These are phyloP conservation scores for Lasiosphaeria miniovina DNA, from an alignment of 495 filamentous ascomycete species.

Conservation along the genomic window DNA sequence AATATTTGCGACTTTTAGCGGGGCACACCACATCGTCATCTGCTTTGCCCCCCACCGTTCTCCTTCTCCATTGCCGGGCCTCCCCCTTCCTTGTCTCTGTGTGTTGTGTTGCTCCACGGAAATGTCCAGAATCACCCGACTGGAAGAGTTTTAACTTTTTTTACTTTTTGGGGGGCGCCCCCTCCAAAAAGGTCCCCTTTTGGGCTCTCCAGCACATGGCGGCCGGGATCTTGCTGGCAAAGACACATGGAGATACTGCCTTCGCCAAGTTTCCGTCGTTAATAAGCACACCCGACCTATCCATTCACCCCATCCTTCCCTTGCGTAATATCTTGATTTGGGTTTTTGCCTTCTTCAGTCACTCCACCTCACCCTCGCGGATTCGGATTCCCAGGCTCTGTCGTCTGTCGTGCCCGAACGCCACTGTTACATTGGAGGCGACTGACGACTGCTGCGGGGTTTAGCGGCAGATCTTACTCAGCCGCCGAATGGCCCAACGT, in stretches of 20 bases:
- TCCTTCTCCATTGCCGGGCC: background rate
- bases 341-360: too few relatives aligned
- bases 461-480: background rate
- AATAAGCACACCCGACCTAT: too few relatives aligned
- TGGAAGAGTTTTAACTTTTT: background rate
- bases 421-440: background rate
- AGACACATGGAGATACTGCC: too few relatives aligned
- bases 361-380: too few relatives aligned
- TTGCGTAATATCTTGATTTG: too few relatives aligned
- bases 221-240: too few relatives aligned
- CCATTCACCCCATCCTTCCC: too few relatives aligned
- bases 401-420: background rate
- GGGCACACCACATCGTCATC: conserved; percentile 8
- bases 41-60: background rate
- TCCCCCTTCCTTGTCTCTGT: too few relatives aligned
- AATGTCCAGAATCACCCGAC: conserved; percentile 1
- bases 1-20: conserved; percentile 13
- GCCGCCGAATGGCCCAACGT: background rate
- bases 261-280: too few relatives aligned
- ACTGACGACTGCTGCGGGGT: background rate
- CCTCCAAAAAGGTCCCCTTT: too few relatives aligned
- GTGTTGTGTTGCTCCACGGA: background rate
- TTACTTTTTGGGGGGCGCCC: background rate
- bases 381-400: background rate
- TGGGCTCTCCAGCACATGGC: too few relatives aligned